Base-by-base conservation (phyloP, 257 asterid species). In the Solanum etuberosum region DNA sequence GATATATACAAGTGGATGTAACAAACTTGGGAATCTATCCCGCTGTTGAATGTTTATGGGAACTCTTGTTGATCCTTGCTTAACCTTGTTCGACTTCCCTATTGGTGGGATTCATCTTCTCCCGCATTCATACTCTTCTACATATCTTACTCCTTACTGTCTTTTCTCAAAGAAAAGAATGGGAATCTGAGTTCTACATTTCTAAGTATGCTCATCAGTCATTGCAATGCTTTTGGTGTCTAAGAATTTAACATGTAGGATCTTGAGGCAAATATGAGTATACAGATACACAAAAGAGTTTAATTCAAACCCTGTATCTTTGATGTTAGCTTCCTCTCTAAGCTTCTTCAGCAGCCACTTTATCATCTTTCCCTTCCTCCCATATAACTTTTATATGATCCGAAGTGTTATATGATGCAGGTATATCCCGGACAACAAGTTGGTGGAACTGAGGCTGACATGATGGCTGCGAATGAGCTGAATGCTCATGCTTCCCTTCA, bases 391-490 rank as follows among this genome's bases (percentile, higher is more conserved):
- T 67, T 31, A 77, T 29, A 42, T 78, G 81, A 51, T 65, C 29
- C 3, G 68, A 77, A 83, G 85, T 83, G 80, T 86, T 25, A 23
- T 80, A 29, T 86, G 63, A 38, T 91, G 93, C 91, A 96, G 99
- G 99, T 96, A 42, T 96, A 96, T 91, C 99, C 98, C 21, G 99
- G 99, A 87, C 91, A 95, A 89, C 97, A 92, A 93, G 94, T 96
- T 90, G 99, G 98, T 61, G 98, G 99, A 59, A 35, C 48, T 29
- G 98, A 95, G 90, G 96, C 99, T 42, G 99, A 96, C 87, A 77
- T 90, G 91, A 94, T 96, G 98, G 99, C 99, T 90, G 95, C 99
- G 21, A 96, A 96, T 91, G 99, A 96, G 94, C 94, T 96, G 67
- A 87, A 92, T 40, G 95, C 98, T 72, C 99, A 96, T 89, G 94